Evolutionary conservation across 2,329 filamentous ascomycete genomes (phyloP), one percentile per base, ranked within the genome.

Genomic region (Fusarium austroafricanum): DNA sequence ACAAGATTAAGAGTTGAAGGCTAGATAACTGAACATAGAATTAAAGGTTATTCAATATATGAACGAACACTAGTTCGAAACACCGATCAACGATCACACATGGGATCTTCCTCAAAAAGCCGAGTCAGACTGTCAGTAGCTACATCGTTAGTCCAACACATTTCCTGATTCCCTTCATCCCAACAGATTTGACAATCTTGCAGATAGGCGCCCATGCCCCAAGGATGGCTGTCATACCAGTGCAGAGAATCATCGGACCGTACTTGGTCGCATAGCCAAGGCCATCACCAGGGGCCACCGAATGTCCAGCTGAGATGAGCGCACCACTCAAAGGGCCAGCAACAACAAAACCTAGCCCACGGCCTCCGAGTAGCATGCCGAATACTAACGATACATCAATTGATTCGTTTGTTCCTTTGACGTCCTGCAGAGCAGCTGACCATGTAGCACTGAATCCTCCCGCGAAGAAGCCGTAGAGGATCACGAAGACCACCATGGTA

Each of bases 391-490:
- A 72, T 2, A 73, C 69, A 35, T 77, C 75, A 1, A 76, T 67
- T 1, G 63, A 44, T 7, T 59, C 39, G 17, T 75, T 67, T 17
- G 69, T 57, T 6, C 62, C 64, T 28, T 74, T 73, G 11, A 84
- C 74, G 43, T 83, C 80, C 42, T 73, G 77, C 75, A 83, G 79
- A 68, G 85, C 81, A 1, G 84, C 84, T 6, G 83, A 83, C 88
- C 88, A 91, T 0, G 87, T 86, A 1, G 85, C 83, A 31, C 85
- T 87, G 72, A 88, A 91, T 0, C 85, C 85, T 6, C 88, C 86
- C 0, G 88, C 88, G 47, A 90, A 91, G 72, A 90, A 84, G 2
- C 89, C 89, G 69, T 88, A 91, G 8, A 84, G 79, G 20, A 89
- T 75, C 17, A 87, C 85, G 72, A 90, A 91, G 18, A 86, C 68